Base-by-base conservation (phyloP, 1,284 basidiomycete genomes). In the Ceratobasidium sp. region DNA sequence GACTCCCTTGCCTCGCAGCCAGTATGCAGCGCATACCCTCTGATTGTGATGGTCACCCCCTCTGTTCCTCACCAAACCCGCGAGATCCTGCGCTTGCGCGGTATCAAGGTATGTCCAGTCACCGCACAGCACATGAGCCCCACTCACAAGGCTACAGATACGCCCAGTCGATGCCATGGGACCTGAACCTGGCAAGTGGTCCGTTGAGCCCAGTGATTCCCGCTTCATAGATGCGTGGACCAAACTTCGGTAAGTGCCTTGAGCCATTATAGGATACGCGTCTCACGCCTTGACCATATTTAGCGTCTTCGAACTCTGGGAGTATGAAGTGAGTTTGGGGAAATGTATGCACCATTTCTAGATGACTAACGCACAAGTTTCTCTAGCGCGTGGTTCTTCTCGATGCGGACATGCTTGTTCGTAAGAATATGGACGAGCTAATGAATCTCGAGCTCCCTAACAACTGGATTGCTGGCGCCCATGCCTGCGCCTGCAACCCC, bases 401-500 rank as follows among this genome's bases (percentile, higher is more conserved):
- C 58, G 96, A 98, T 77, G 87, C 88, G 15, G 96, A 98, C 79
- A 98, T 98, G 93, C 83, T 97, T 69, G 84, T 97, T 25, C 81
- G 85, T 76, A 84, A 82, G 53, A 93, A 92, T 72, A 96, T 98
- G 91, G 96, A 98, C 78, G 94, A 96, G 72, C 82, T 98, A 57
- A 88, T 98, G 81, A 83, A 88, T 25, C 74, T 93, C 31, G 83
- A 86, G 10, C 79, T 94, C 1, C 85, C 84, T 4, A 74, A 75
- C 42, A 90, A 87, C 73, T 86, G 87, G 78, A 95, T 98, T 70
- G 94, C 92, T 1, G 94, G 93, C 0, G 85, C 82, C 0, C 95
- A 96, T 73, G 95, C 88, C 7, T 98, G 96, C 76, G 90, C 94
- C 0, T 98, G 96, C 82, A 98, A 98, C 77, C 96, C 96, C 8